Conservation (phyloP, 1,284 basidiomycete genomes). For the Takashimella tepidaria region DNA sequence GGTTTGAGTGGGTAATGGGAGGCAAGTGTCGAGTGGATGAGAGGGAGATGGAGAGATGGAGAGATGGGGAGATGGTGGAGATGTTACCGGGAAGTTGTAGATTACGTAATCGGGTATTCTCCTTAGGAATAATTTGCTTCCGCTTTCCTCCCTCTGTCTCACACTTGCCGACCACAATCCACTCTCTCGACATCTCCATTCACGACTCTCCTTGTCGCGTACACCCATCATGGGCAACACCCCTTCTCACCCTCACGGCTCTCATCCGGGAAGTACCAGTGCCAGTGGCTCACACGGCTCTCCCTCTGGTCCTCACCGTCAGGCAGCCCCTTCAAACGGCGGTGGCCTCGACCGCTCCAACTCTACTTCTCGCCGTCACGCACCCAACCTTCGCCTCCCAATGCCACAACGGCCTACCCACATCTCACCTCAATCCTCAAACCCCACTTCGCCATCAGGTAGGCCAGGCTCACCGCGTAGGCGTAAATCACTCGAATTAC, state of each 20-base stretch:
- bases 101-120: too few species aligned
- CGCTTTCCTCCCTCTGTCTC: background rate
- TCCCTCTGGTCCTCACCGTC: background rate
- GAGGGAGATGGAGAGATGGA: background rate
- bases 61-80: background rate
- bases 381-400: constrained; percentile 40
- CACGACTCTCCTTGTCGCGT: too few species aligned
- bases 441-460: constrained; percentile 39
- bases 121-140: background rate
- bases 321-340: constrained; percentile 5
- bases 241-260: constrained; percentile 38
- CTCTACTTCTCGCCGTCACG: constrained; percentile 15
- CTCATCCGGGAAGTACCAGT: constrained; percentile 10
- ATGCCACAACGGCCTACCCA: constrained; percentile 35
- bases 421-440: constrained; percentile 33
- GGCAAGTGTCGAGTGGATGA: background rate
- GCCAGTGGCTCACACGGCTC: background rate
- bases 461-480: constrained; percentile 37
- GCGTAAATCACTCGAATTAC: constrained; percentile 46
- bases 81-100: background rate
- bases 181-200: too few species aligned
- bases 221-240: constrained; percentile 42
- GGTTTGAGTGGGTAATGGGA: constrained; percentile 27
- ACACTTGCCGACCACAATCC: background rate
- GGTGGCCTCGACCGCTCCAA: constrained; percentile 13